Conservation (phyloP, 2,329 filamentous ascomycete genomes). For the Fusarium denticulatum region DNA sequence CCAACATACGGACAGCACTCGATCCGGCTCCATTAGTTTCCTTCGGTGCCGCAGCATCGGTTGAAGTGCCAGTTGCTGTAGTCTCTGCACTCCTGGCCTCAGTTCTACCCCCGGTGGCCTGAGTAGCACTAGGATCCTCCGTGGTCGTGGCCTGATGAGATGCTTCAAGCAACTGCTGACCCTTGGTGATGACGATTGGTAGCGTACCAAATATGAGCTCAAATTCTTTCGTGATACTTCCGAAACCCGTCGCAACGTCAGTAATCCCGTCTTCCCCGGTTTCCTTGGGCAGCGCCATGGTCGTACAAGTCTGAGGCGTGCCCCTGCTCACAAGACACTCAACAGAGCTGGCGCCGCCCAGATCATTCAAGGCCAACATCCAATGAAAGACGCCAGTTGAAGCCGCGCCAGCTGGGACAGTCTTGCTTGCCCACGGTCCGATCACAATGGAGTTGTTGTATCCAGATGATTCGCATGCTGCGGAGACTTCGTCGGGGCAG, state of each 20-base stretch:
- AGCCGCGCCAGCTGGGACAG: neutral
- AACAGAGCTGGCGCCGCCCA: neutral
- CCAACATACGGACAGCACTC: neutral
- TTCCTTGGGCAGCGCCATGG: neutral
- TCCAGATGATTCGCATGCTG: neutral
- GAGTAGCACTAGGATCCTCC: neutral
- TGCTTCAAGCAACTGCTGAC: neutral
- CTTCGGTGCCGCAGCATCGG: neutral
- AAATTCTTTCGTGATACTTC: neutral
- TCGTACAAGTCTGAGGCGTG: neutral
- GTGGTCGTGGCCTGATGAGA: neutral
- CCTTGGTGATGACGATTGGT: neutral
- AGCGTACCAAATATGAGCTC: neutral
- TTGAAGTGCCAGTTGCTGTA: neutral
- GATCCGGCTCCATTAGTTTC: neutral
- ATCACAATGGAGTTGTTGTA: constrained; percentile 7
- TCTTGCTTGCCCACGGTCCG: constrained; percentile 9
- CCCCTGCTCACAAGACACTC: constrained; percentile 4
- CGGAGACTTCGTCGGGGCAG: neutral
- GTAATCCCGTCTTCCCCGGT: neutral
- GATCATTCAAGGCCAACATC: neutral
- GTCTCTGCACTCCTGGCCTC: neutral
- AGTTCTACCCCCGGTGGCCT: neutral
- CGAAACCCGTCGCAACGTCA: neutral
- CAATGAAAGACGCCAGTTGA: constrained; percentile 8